Evolutionary conservation across 176 grass and related monocot species (phyloP).

Genomic region (Eragrostis nindensis): DNA sequence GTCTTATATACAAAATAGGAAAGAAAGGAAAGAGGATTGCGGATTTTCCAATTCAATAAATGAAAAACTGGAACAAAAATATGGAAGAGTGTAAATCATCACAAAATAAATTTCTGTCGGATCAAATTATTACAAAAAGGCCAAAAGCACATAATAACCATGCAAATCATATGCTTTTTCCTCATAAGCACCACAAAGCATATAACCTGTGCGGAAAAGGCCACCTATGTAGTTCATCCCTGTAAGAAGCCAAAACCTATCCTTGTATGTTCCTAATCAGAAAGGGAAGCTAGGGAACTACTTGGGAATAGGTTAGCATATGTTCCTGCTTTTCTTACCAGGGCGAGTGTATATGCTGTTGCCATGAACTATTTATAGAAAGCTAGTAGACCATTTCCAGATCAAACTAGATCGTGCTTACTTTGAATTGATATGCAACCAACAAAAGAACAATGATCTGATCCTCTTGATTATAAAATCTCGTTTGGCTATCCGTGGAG

Average conservation of each 20-base stretch:
- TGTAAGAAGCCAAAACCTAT: constrained; percentile 28
- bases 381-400: constrained; percentile 21
- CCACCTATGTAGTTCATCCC: constrained; percentile 18
- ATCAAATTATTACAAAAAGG: background rate
- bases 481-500: background rate
- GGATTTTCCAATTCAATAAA: background rate
- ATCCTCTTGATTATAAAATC: background rate
- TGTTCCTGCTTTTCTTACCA: constrained; percentile 20
- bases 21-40: background rate
- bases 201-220: background rate
- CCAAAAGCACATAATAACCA: constrained; percentile 13
- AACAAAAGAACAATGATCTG: background rate
- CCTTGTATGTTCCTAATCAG: constrained; percentile 14
- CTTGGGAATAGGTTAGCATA: constrained; percentile 5
- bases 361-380: constrained; percentile 3
- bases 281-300: constrained; percentile 20
- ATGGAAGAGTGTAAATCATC: background rate
- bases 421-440: background rate
- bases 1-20: background rate
- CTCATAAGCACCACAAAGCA: background rate
- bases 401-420: background rate
- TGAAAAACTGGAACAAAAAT: background rate
- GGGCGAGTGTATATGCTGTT: constrained; percentile 4
- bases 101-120: background rate
- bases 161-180: background rate